Base-by-base conservation (phyloP, 164 flowering plant genomes). In the Kalanchoe fedtschenkoi region DNA sequence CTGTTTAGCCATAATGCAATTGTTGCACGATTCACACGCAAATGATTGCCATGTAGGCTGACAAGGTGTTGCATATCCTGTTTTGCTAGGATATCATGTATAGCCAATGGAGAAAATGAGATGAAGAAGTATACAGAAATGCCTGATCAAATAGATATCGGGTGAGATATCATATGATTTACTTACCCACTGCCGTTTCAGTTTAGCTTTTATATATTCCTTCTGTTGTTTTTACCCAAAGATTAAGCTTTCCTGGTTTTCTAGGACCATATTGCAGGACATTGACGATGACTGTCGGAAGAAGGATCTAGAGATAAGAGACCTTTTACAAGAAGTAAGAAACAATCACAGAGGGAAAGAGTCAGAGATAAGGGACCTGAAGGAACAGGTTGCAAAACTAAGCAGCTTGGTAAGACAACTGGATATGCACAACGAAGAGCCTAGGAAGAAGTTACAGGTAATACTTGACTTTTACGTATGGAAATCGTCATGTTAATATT, bases 331-430 rank as follows among this genome's bases (percentile, higher is more conserved):
- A 39, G 90, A 87, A 65, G 75, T 66, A 61, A 91, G 88, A 68
- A 72, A 73, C 57, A 82, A 78, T 58, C 78, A 80, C 67, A 73
- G 72, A 67, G 84, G 83, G 62, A 84, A 83, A 62, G 96, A 88
- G 57, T 70, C 80, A 1, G 82, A 78, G 55, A 73, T 84, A 14
- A 75, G 74, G 60, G 95, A 87, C 21, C 73, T 88, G 60, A 87
- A 86, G 71, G 99, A 85, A 66, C 85, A 87, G 66, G 67, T 93
- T 0, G 74, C 74, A 42, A 79, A 74, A 66, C 82, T 88, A 10
- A 79, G 68, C 56, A 62, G 65, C 62, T 56, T 81, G 63, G 69
- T 81, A 53, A 74, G 77, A 61, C 84, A 86, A 65, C 33, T 87
- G 34, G 84, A 75, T 67, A 63, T 64, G 63, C 80, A 79, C 47